Base-by-base conservation (phyloP, 805 yeast genomes). In the Brettanomyces anomalus region DNA sequence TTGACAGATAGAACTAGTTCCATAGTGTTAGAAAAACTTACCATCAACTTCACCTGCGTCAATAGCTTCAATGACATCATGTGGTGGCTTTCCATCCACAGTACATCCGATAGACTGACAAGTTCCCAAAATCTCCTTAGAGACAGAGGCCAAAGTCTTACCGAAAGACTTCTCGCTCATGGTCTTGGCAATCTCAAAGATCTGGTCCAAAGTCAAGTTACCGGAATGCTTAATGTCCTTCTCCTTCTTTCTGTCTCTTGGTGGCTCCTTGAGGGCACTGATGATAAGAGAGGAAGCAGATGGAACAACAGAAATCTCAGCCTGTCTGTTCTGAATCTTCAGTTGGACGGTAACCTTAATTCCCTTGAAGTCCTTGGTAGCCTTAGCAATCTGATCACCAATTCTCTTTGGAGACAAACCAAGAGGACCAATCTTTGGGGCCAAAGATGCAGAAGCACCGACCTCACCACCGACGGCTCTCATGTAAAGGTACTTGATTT, bases 401-500 rank as follows among this genome's bases (percentile, higher is more conserved):
- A 93, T 96, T 84, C 93, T 90, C 95, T 90, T 93, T 79, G 98
- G 97, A 53, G 97, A 88, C 64, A 93, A 79, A 88, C 98, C 98
- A 70, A 93, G 86, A 63, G 98, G 98, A 86, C 98, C 98, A 69
- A 93, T 93, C 90, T 93, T 93, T 71, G 98, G 98, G 63, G 98
- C 98, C 67, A 93, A 85, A 59, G 98, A 96, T 58, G 98, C 85
- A 54, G 97, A 88, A 66, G 97, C 96, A 79, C 97, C 98, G 66
- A 93, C 94, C 81, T 93, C 98, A 81, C 98, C 98, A 85, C 98
- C 98, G 62, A 88, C 94, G 75, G 98, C 97, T 85, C 98, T 87
- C 75, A 93, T 78, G 86, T 90, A 90, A 76, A 93, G 78, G 85
- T 76, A 86, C 76, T 89, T 89, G 71, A 93, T 96, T 85, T 93